Evolutionary conservation across 352 stramenopile genomes (phyloP).

Genomic region (Pythium graminicola): DNA sequence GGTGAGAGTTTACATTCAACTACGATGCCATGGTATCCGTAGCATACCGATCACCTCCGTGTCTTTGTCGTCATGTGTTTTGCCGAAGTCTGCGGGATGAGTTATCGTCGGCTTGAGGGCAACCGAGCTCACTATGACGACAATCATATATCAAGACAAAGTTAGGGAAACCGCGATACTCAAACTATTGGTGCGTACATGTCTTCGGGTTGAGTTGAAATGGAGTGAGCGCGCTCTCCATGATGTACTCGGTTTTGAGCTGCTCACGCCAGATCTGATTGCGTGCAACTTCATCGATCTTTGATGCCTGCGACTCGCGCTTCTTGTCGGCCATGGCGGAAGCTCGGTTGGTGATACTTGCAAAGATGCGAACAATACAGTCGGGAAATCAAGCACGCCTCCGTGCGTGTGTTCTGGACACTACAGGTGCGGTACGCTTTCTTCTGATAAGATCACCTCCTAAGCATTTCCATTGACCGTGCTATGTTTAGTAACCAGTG

Average conservation of each 20-base stretch:
- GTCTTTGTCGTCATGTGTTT: constrained; percentile 42
- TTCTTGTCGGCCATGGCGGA: constrained; percentile 63
- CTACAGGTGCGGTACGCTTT: too few species aligned
- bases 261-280: constrained; percentile 89
- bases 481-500: not conserved
- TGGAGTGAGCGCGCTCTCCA: constrained; percentile 62
- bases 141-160: not conserved
- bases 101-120: constrained; percentile 71
- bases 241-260: constrained; percentile 75
- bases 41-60: constrained; percentile 55
- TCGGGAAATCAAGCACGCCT: too few species aligned
- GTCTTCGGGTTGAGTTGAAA: constrained; percentile 85
- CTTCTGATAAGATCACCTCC: too few species aligned
- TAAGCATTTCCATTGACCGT: too few species aligned
- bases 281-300: constrained; percentile 77
- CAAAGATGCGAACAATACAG: not conserved
- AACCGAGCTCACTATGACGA: constrained; percentile 56
- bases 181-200: constrained; percentile 26
- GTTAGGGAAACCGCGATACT: not conserved
- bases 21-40: too few species aligned
- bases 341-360: not conserved
- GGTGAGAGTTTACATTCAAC: too few species aligned
- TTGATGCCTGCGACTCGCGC: constrained; percentile 64
- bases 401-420: too few species aligned
- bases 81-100: constrained; percentile 65